phyloP scores from a whole-genome alignment of 495 filamentous ascomycete genomes.

The Penicillium waksmanii region DNA sequence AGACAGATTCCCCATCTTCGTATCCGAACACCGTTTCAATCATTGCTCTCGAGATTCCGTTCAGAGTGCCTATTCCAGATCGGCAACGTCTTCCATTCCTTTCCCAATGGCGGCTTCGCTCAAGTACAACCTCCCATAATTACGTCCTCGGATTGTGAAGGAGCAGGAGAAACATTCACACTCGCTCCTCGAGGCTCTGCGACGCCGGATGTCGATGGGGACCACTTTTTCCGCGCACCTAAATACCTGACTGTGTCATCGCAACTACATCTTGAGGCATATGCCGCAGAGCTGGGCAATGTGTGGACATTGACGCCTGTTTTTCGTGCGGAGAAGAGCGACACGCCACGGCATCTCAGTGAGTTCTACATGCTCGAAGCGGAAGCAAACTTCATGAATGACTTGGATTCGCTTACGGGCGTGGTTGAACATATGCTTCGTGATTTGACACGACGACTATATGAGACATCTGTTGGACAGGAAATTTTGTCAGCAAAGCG shows the following conservation, averaged over 20 bases:
- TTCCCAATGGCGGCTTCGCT: conserved; percentile 63
- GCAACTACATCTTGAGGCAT: conserved; percentile 92
- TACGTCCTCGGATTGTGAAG: conserved; percentile 97
- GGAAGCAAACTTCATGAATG: conserved; percentile 77
- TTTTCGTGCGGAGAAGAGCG: conserved; percentile 92
- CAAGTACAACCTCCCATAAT: conserved; percentile 93
- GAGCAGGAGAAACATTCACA: conserved; percentile 93
- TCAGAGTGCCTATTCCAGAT: conserved; percentile 82
- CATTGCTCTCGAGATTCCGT: conserved; percentile 78
- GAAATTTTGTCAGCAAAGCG: conserved; percentile 61
- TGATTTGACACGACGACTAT: conserved; percentile 58
- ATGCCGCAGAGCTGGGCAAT: conserved; percentile 82
- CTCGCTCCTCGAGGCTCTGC: conserved; percentile 52
- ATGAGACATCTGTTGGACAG: conserved; percentile 57
- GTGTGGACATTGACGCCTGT: conserved; percentile 95
- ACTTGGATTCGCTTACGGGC: conserved; percentile 70
- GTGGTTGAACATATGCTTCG: conserved; percentile 78
- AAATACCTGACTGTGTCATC: conserved; percentile 96
- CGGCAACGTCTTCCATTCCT: conserved; percentile 68
- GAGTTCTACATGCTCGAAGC: conserved; percentile 99
- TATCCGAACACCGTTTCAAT: conserved; percentile 78
- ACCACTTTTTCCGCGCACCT: conserved; percentile 77
- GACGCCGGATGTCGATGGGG: conserved; percentile 30
- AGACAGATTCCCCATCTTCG: conserved; percentile 90
- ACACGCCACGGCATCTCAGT: conserved; percentile 91